Percentiles rank a stretch among this genome's conserved stretches.
phyloP scores from a whole-genome alignment of 306 rosid genomes.

The Vigna reflexopilosa region DNA sequence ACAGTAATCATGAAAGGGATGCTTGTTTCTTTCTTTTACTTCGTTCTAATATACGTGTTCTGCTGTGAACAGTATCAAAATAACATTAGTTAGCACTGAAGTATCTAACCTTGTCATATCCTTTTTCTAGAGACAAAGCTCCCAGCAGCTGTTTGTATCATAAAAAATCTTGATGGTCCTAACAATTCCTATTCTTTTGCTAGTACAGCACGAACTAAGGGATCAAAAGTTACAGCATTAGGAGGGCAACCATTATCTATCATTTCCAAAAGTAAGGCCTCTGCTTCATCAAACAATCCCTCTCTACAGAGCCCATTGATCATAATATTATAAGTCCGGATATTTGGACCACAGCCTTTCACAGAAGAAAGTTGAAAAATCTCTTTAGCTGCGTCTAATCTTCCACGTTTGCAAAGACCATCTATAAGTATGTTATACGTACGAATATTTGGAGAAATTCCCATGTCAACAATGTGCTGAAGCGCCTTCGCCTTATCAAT shows the following conservation, averaged over 20 bases:
- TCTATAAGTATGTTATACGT: constrained; percentile 47
- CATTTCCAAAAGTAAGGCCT: constrained; percentile 46
- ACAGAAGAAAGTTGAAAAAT: constrained; percentile 37
- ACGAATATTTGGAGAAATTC: constrained; percentile 46
- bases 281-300: constrained; percentile 47
- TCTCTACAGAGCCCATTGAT: constrained; percentile 46
- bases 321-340: constrained; percentile 48
- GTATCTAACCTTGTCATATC: constrained; percentile 31
- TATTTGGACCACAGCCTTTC: constrained; percentile 44
- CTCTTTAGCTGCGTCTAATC: constrained; percentile 31
- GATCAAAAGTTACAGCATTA: constrained; percentile 43
- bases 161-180: constrained; percentile 26
- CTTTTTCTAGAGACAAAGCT: constrained; percentile 22
- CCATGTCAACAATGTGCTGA: constrained; percentile 38
- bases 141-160: constrained; percentile 26
- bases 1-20: constrained; percentile 4
- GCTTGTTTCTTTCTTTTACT: constrained; percentile 2
- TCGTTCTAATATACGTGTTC: neutral
- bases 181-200: constrained; percentile 16
- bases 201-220: constrained; percentile 41
- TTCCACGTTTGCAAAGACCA: constrained; percentile 50
- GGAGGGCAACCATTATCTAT: constrained; percentile 40
- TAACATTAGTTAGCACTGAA: neutral
- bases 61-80: neutral
- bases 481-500: constrained; percentile 44